Conservation (phyloP, 148 eudicot genomes). For the Arbutus unedo region DNA sequence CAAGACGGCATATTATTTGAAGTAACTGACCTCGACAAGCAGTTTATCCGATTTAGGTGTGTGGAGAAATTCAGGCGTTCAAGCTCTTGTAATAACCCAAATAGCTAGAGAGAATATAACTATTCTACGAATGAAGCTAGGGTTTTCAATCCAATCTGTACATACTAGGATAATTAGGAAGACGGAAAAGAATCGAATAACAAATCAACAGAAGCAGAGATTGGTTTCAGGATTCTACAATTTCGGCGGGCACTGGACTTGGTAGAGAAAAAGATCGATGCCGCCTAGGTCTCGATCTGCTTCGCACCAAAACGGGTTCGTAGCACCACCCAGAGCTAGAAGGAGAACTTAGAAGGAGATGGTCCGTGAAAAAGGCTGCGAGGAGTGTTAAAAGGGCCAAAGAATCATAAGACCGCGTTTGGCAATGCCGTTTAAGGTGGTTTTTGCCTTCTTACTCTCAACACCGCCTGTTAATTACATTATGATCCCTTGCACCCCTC, state of each 20-base stretch:
- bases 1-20: neutral
- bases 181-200: neutral
- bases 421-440: neutral
- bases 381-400: neutral
- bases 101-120: neutral
- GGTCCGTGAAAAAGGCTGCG: too few species aligned
- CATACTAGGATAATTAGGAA: neutral
- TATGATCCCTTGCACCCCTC: neutral
- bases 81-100: neutral
- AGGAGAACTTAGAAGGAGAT: neutral
- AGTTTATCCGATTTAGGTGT: neutral
- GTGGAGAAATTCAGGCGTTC: neutral
- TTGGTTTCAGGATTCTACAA: neutral
- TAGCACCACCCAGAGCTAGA: neutral
- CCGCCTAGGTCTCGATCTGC: constrained; percentile 4
- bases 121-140: neutral
- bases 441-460: too few species aligned
- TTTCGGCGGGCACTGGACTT: neutral
- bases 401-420: neutral
- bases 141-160: neutral
- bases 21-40: neutral
- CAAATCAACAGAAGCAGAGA: neutral
- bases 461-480: neutral
- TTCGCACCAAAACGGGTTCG: neutral
- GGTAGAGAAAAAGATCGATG: neutral